A percentile compares a stretch with the other conserved stretches of the same genome.
These are phyloP conservation scores for Sistotremastrum niveocremeum DNA, from an alignment of 768 basidiomycete genomes.

Conservation along the genomic window DNA sequence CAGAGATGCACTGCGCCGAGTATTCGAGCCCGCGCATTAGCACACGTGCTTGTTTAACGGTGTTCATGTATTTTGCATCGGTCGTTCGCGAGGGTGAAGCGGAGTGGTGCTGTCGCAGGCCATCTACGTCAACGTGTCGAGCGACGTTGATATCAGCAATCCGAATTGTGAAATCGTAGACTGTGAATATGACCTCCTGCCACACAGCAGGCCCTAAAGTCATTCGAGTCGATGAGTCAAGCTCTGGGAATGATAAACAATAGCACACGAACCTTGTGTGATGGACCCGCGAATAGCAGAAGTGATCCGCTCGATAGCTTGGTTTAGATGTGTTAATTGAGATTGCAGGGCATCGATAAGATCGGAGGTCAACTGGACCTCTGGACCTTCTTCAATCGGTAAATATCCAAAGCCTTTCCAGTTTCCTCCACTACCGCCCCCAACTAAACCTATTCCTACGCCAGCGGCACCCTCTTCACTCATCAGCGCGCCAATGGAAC, in stretches of 20 bases:
- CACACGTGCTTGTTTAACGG: conserved; percentile 53
- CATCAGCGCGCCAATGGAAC: conserved; percentile 13
- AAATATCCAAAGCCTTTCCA: conserved; percentile 88
- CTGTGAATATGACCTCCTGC: too few species aligned
- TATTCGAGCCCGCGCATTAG: conserved; percentile 61
- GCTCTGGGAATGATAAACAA: conserved; percentile 43
- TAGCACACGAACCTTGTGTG: conserved; percentile 41
- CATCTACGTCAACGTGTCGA: conserved; percentile 72
- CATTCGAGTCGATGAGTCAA: conserved; percentile 10
- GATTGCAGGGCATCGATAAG: conserved; percentile 40
- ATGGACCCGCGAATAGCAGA: neutral
- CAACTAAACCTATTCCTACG: conserved; percentile 66
- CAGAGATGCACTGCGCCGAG: conserved; percentile 58
- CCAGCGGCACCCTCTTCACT: conserved; percentile 15
- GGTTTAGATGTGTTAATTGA: conserved; percentile 35
- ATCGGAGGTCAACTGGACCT: conserved; percentile 32
- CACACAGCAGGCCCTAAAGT: too few species aligned
- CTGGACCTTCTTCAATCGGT: conserved; percentile 34
- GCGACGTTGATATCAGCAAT: conserved; percentile 65
- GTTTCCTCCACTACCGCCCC: conserved; percentile 57
- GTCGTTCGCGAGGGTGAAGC: conserved; percentile 19
- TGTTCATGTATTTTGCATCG: conserved; percentile 43
- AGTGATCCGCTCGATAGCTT: conserved; percentile 28
- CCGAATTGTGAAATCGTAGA: too few species aligned
- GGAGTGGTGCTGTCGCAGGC: conserved; percentile 36